Evolutionary conservation across 257 asterid species (phyloP).

Genomic region (Paulownia fortunei): DNA sequence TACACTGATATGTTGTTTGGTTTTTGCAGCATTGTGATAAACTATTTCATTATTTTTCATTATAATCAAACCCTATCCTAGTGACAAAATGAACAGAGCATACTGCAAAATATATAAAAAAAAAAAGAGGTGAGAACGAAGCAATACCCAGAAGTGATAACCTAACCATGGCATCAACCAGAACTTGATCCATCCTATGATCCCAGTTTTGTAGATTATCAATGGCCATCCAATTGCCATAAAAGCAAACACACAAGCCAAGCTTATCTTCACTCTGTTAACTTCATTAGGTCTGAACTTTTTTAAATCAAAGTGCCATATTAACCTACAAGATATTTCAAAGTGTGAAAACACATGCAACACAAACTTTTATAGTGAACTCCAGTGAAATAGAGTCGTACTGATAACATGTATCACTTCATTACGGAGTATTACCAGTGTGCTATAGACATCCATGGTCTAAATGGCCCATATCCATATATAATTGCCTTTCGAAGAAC

Average conservation of each 20-base stretch:
- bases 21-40: neutral
- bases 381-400: neutral
- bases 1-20: neutral
- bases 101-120: conserved; percentile 1
- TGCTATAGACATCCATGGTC: conserved; percentile 93
- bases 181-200: conserved; percentile 91
- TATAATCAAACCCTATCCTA: conserved; percentile 10
- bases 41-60: neutral
- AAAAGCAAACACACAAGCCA: conserved; percentile 92
- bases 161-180: conserved; percentile 99
- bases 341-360: conserved; percentile 11
- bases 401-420: conserved; percentile 1
- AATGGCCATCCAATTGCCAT: conserved; percentile 98
- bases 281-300: conserved; percentile 92
- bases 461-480: conserved; percentile 78
- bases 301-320: conserved; percentile 77
- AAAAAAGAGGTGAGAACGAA: conserved; percentile 19
- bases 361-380: neutral
- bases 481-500: conserved; percentile 74
- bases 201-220: conserved; percentile 76
- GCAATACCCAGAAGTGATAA: conserved; percentile 94
- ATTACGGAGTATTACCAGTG: conserved; percentile 66
- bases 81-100: conserved; percentile 3
- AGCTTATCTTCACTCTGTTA: conserved; percentile 88
- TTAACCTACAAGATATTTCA: conserved; percentile 55